These are phyloP conservation scores for Tolypocladium sp. DNA, from an alignment of 2,329 filamentous ascomycete genomes.

Conservation along the genomic window DNA sequence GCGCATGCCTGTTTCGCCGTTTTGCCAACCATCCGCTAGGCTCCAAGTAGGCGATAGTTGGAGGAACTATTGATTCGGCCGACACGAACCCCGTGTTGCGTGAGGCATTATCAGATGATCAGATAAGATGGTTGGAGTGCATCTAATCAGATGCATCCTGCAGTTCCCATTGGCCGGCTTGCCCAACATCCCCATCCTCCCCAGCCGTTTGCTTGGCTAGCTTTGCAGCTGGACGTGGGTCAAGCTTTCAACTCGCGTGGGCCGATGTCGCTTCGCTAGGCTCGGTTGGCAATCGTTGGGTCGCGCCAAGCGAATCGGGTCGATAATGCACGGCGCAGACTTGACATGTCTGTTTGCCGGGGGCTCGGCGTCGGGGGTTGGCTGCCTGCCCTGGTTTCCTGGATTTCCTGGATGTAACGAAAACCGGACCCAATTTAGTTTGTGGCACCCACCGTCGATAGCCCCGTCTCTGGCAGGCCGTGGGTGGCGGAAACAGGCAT, in stretches of 20 bases:
- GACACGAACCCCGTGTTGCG: background rate
- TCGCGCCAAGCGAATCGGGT: background rate
- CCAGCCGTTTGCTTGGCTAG: background rate
- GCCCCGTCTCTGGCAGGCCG: no score
- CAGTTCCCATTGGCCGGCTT: slow-evolving; percentile 9
- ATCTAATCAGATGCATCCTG: slow-evolving; percentile 18
- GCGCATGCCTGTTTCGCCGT: background rate
- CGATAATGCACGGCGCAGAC: background rate
- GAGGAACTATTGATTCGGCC: background rate
- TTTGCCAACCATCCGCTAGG: background rate
- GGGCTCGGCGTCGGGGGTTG: background rate
- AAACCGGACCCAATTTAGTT: background rate
- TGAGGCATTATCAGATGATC: slow-evolving; percentile 10
- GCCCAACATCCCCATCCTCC: background rate
- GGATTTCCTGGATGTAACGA: background rate
- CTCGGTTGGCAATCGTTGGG: background rate
- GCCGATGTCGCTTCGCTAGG: background rate
- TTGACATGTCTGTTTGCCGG: background rate
- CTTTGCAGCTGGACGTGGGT: background rate
- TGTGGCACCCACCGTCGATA: background rate
- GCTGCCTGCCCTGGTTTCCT: background rate
- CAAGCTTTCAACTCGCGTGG: background rate
- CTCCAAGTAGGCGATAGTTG: background rate
- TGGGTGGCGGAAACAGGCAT: background rate
- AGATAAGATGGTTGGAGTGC: slow-evolving; percentile 6